Evolutionary conservation across 306 rosid genomes (phyloP), one percentile per base, ranked within the genome.

Genomic region (Malus sieversii): DNA sequence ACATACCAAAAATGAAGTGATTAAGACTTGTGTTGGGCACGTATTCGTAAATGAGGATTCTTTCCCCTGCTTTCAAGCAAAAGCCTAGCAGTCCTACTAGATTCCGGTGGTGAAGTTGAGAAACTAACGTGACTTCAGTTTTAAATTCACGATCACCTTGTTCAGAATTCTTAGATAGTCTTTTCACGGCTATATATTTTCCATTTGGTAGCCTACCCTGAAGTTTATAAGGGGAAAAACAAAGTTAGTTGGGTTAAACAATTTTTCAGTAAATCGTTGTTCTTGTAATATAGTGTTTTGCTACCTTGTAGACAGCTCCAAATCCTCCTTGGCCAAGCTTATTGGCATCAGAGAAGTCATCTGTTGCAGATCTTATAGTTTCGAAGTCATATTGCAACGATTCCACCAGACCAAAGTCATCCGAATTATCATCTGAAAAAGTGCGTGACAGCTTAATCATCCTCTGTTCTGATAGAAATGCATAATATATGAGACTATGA

Each of bases 301-400:
- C 38, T 86, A 86, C 90, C 86, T 79, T 89, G 72, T 85, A 89
- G 64, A 85, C 87, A 30, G 74, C 57, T 38, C 91, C 93, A 80
- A 87, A 87, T 48, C 89, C 88, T 25, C 91, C 91, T 77, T 78
- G 72, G 59, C 94, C 91, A 35, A 85, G 82, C 64, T 82, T 85
- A 20, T 87, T 87, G 73, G 58, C 79, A 40, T 78, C 72, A 8
- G 88, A 85, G 57, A 89, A 89, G 68, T 84, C n/a, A 73, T 85
- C 40, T 6, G 94, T 87, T 13, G 88, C 84, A 1, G 33, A 59
- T 75, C 65, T 55, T 57, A 86, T 83, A 20, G 75, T 75, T 13
- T 60, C 69, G 25, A 84, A 83, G 38, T 83, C 81, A 25, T 74
- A 83, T 58, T 75, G 78, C 66, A 68, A 48, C 1, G 82, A 79